phyloP scores from a whole-genome alignment of 352 stramenopile genomes.

The Phytophthora cryptogea region DNA sequence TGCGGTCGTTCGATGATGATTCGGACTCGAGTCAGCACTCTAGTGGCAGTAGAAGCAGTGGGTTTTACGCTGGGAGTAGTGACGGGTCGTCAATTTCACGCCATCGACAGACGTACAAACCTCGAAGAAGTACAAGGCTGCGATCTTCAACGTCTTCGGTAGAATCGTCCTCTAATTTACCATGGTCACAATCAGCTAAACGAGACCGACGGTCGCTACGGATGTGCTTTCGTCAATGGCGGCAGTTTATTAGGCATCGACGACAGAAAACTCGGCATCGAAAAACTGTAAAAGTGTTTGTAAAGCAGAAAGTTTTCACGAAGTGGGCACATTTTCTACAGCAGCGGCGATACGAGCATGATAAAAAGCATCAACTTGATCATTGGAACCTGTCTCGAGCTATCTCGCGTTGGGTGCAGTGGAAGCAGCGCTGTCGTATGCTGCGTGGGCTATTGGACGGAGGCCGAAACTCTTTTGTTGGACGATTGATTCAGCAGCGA shows the following conservation, averaged over 20 bases:
- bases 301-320: slow-evolving; percentile 28
- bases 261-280: slow-evolving; percentile 20
- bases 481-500: slow-evolving; percentile 25
- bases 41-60: slow-evolving; percentile 9
- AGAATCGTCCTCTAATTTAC: background rate
- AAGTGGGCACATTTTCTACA: slow-evolving; percentile 22
- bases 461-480: slow-evolving; percentile 28
- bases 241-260: slow-evolving; percentile 20
- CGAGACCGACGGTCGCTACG: slow-evolving; percentile 12
- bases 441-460: slow-evolving; percentile 15
- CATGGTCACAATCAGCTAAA: background rate
- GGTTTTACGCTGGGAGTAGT: slow-evolving; percentile 1
- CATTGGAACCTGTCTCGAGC: slow-evolving; percentile 24
- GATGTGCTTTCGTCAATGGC: slow-evolving; percentile 41
- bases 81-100: slow-evolving; percentile 1
- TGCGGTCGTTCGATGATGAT: slow-evolving; percentile 2
- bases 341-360: slow-evolving; percentile 10
- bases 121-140: slow-evolving; percentile 1
- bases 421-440: slow-evolving; percentile 1
- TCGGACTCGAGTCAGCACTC: slow-evolving; percentile 7
- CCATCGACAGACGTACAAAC: slow-evolving; percentile 3
- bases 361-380: slow-evolving; percentile 21
- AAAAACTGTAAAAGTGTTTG: slow-evolving; percentile 13
- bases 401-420: slow-evolving; percentile 6
- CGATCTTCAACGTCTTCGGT: slow-evolving; percentile 5